Percentiles rank a stretch among this genome's conserved stretches.
These are phyloP conservation scores for Seiridium unicorne DNA, from an alignment of 2,329 filamentous ascomycete genomes.

Conservation along the genomic window DNA sequence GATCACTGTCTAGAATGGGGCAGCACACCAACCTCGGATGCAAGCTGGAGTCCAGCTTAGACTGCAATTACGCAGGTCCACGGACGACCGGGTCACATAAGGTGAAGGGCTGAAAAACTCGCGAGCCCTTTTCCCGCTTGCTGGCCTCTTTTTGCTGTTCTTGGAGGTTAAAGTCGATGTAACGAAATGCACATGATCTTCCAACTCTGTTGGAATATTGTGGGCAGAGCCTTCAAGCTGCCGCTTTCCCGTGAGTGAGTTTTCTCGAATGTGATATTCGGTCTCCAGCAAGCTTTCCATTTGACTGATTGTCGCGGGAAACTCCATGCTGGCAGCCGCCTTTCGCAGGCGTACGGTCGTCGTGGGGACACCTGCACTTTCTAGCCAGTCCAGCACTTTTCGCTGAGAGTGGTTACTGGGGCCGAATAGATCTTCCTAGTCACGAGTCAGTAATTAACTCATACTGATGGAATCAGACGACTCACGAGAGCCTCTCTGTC, in stretches of 20 bases:
- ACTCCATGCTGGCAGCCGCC: neutral
- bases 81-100: neutral
- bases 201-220: neutral
- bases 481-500: neutral
- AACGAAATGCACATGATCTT: neutral
- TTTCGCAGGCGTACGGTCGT: neutral
- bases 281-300: neutral
- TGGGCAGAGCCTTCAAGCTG: neutral
- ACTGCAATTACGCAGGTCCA: neutral
- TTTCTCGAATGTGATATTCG: neutral
- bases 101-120: neutral
- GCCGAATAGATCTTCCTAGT: neutral
- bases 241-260: neutral
- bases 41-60: neutral
- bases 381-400: neutral
- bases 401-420: neutral
- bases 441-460: neutral
- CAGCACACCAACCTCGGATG: neutral
- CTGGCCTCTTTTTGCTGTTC: neutral
- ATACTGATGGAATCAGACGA: neutral
- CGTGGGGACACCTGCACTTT: neutral
- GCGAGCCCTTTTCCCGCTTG: neutral
- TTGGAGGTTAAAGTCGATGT: neutral
- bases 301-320: neutral
- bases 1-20: neutral